A percentile compares a stretch with the other conserved stretches of the same genome.
phyloP scores from a whole-genome alignment of 768 basidiomycete genomes.

The Psilocybe tampanensis region DNA sequence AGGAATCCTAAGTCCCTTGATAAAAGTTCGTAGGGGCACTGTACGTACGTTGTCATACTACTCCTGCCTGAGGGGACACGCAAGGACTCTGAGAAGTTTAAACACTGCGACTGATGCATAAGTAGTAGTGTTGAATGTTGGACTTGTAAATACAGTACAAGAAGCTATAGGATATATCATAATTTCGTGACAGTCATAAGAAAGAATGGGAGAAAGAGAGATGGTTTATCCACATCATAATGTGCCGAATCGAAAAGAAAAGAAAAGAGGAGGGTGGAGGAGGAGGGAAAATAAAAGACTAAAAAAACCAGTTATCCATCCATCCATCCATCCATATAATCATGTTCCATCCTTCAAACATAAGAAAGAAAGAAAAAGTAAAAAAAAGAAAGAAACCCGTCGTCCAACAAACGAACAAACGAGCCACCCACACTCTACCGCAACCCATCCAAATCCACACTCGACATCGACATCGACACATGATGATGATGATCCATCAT shows the following conservation, averaged over 20 bases:
- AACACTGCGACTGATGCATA: neutral
- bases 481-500: no score
- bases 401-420: neutral
- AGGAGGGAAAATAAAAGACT: neutral
- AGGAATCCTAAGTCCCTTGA: no score
- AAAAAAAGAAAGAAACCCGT: neutral
- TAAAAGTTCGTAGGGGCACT: no score
- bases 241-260: neutral
- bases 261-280: neutral
- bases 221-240: no score
- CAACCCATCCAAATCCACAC: slow-evolving; percentile 17
- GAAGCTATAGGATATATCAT: slow-evolving; percentile 1
- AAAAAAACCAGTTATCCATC: neutral
- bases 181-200: neutral
- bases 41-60: no score
- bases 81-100: neutral
- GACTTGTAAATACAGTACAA: neutral
- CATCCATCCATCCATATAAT: neutral
- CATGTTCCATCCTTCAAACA: neutral
- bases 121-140: neutral
- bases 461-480: slow-evolving; percentile 20
- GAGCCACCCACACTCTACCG: neutral
- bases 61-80: neutral
- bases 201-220: neutral
- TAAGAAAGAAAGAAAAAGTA: no score